phyloP scores from a whole-genome alignment of 495 filamentous ascomycete species.

The Aspergillus leporis region DNA sequence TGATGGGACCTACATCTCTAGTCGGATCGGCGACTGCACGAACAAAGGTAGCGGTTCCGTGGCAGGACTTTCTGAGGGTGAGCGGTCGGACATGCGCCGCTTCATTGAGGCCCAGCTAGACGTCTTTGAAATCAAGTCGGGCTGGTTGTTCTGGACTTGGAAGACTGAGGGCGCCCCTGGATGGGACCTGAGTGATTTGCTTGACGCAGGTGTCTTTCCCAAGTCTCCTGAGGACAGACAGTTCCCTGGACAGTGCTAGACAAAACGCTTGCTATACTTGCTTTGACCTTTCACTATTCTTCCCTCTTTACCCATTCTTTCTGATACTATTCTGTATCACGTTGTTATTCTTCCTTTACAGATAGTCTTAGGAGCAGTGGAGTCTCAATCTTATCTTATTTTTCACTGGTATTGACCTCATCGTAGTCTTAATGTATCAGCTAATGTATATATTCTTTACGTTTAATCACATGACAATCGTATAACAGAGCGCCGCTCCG shows the following conservation, averaged over 20 bases:
- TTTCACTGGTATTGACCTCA: neutral
- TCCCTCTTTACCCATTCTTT: neutral
- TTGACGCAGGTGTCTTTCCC: slow-evolving; percentile 62
- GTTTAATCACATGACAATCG: neutral
- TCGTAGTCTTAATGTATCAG: neutral
- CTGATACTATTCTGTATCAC: neutral
- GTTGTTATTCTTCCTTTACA: neutral
- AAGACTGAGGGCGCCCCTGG: slow-evolving; percentile 85
- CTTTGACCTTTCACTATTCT: neutral
- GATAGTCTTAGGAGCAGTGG: neutral
- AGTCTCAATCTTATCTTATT: neutral
- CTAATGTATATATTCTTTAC: neutral
- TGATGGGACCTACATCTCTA: slow-evolving; percentile 59
- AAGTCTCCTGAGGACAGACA: slow-evolving; percentile 54
- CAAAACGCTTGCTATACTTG: neutral
- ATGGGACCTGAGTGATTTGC: slow-evolving; percentile 77
- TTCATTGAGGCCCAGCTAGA: slow-evolving; percentile 76
- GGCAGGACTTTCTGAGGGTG: slow-evolving; percentile 45
- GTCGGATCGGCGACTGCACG: slow-evolving; percentile 56
- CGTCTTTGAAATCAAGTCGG: slow-evolving; percentile 65
- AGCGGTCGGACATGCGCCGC: slow-evolving; percentile 57
- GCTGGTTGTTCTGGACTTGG: slow-evolving; percentile 85
- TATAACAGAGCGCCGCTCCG: neutral
- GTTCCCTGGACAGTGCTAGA: slow-evolving; percentile 40
- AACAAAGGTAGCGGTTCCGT: slow-evolving; percentile 60